A percentile compares a stretch with the other conserved stretches of the same genome.
Evolutionary conservation across 495 filamentous ascomycete genomes (phyloP).

Genomic region (Penicillium argentinense): DNA sequence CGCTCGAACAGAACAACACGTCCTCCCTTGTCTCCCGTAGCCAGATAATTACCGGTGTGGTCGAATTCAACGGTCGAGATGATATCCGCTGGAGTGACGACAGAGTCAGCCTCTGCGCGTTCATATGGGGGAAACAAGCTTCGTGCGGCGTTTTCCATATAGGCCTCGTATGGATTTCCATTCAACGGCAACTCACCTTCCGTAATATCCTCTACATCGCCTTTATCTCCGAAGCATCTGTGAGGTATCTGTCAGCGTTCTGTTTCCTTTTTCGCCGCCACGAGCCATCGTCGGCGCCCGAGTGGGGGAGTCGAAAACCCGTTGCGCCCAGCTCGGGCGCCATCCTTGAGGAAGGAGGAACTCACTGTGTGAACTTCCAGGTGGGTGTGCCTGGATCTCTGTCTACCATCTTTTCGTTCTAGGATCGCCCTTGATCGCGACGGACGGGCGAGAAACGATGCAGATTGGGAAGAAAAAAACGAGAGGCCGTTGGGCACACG

Average conservation of each 20-base stretch:
- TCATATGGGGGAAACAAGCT: constrained; percentile 9
- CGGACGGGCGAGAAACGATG: constrained; percentile 11
- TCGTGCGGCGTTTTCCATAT: too few species aligned
- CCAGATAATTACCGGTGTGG: constrained; percentile 96
- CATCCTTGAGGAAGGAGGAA: constrained; percentile 34
- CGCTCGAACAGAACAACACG: constrained; percentile 95
- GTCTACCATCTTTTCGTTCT: constrained; percentile 85
- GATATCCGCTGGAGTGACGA: constrained; percentile 73
- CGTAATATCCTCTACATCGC: constrained; percentile 99
- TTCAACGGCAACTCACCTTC: constrained; percentile 65
- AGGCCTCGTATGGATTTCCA: too few species aligned
- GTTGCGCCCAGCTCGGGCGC: too few species aligned
- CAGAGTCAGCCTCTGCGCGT: constrained; percentile 13
- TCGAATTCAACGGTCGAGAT: constrained; percentile 99
- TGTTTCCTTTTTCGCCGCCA: neutral
- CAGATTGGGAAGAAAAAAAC: constrained; percentile 8
- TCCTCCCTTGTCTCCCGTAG: constrained; percentile 97
- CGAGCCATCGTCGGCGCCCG: neutral
- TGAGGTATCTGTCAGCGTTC: constrained; percentile 9
- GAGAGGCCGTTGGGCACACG: constrained; percentile 12
- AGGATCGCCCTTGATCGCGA: constrained; percentile 32
- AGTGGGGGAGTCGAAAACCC: too few species aligned
- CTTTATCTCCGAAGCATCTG: constrained; percentile 99
- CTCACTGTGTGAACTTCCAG: constrained; percentile 99
- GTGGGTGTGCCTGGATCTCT: constrained; percentile 89